These are phyloP conservation scores for Fraxinus greggii DNA, from an alignment of 305 asterid genomes.

Conservation along the genomic window DNA sequence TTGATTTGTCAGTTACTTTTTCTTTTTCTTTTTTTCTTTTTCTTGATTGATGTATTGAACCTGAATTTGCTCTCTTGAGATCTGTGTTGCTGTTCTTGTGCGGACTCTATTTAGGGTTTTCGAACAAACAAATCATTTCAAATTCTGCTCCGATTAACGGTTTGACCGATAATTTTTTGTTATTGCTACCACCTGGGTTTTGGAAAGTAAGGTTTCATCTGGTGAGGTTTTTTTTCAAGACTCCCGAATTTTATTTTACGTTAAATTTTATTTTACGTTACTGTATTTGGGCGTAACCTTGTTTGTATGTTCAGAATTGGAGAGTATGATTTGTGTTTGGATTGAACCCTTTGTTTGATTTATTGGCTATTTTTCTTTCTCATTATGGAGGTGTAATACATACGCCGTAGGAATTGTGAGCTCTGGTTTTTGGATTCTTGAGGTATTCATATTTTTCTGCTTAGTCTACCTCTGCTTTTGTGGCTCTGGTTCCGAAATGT, in stretches of 20 bases:
- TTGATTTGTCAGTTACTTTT: conserved; percentile 22
- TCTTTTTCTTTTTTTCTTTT: background rate
- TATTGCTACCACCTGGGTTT: conserved; percentile 16
- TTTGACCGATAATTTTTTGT: conserved; percentile 30
- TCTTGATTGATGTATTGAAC: conserved; percentile 26
- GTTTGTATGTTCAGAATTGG: background rate
- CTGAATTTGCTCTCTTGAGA: conserved; percentile 32
- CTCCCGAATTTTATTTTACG: conserved; percentile 9
- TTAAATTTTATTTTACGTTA: too few relatives aligned
- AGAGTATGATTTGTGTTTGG: background rate
- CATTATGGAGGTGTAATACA: background rate
- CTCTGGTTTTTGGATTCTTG: conserved; percentile 20
- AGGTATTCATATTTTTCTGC: conserved; percentile 24
- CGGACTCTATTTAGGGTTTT: conserved; percentile 28
- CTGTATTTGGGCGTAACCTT: conserved; percentile 9
- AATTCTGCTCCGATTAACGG: conserved; percentile 14
- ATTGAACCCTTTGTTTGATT: background rate
- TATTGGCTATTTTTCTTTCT: conserved; percentile 3
- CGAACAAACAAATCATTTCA: conserved; percentile 4
- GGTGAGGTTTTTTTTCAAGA: conserved; percentile 26
- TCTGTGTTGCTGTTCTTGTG: conserved; percentile 22
- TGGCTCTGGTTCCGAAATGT: conserved; percentile 11
- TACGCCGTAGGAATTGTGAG: conserved; percentile 12
- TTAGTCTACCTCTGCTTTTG: conserved; percentile 6
- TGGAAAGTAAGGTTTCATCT: conserved; percentile 18